phyloP scores from a whole-genome alignment of 1,284 basidiomycete genomes.

The Pterulicium gracile region DNA sequence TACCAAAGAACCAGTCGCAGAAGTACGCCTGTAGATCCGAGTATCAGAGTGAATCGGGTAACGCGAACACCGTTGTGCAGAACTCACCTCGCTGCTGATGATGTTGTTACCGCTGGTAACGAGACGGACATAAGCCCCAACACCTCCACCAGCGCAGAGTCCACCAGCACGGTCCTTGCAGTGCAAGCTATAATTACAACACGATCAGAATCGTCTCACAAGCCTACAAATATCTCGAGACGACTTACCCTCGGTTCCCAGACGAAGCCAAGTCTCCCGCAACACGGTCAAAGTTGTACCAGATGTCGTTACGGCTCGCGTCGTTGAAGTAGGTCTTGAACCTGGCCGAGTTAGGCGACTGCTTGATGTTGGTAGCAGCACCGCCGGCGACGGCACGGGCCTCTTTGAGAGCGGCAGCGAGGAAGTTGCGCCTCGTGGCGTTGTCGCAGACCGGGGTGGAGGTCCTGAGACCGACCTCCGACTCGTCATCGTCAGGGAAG shows the following conservation, averaged over 20 bases:
- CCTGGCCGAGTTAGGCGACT: background rate
- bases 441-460: no score
- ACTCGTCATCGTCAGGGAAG: no score
- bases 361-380: background rate
- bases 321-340: background rate
- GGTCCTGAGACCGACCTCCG: no score
- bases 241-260: background rate
- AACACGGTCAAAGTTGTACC: background rate
- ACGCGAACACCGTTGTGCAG: background rate
- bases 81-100: background rate
- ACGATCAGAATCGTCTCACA: background rate
- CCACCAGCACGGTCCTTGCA: slow-evolving; percentile 1
- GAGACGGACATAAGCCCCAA: background rate
- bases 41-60: background rate
- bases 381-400: background rate
- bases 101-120: background rate
- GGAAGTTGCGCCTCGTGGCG: background rate
- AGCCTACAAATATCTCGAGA: background rate
- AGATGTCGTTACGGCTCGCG: background rate
- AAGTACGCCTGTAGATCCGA: background rate
- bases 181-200: background rate
- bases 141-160: background rate
- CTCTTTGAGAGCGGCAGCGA: background rate
- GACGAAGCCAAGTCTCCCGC: background rate
- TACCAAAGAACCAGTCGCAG: background rate